Base-by-base conservation (phyloP, 768 basidiomycete genomes). In the Termitomyces titanicus region DNA sequence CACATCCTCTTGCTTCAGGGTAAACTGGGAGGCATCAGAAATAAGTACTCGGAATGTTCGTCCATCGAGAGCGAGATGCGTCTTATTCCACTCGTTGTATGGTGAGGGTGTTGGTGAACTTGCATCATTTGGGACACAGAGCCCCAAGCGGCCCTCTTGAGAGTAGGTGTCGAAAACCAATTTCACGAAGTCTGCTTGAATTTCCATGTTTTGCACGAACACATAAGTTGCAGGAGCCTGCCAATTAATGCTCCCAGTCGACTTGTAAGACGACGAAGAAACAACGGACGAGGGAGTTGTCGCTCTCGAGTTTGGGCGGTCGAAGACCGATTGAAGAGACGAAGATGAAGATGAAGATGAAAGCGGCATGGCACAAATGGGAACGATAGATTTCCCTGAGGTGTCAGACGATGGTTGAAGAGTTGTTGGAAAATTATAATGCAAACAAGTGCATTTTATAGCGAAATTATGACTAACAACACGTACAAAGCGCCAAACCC, bases 91-190 rank as follows among this genome's bases (percentile, higher is more conserved):
- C 11, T 40, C 29, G 18, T 12, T 27, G 17, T 56, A 57, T 6
- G 15, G 33, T 15, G 47, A 31, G 4, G 29, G 37, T 15, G 8
- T 39, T 42, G 40, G 53, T 11, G 42, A 3, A 4, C 27, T 46
- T 17, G 11, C 7, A 31, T 15, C 49, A 24, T 25, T 10, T 5
- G 46, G 45, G 34, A 65, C 38, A 42, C 54, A 61, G 4, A 63
- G 33, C 12, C 71, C 70, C 29, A 79, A 17, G 11, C 63, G 55
- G 12, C 65, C 69, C 20, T 61, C 59, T 45, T 64, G 49, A 33
- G 70, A 63, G 58, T 77, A 68, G 44, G 66, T 66, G n/a, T 67
- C 55, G 55, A 74, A 78, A 35, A 74, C 51, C 0, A 57, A 42
- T 17, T 61, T 48, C 45, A 78, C 53, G 12, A 63, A 44, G 8